Evolutionary conservation across 202 grass and related monocot genomes (phyloP), one percentile per base, ranked within the genome.

Genomic region (Carex arenaria): DNA sequence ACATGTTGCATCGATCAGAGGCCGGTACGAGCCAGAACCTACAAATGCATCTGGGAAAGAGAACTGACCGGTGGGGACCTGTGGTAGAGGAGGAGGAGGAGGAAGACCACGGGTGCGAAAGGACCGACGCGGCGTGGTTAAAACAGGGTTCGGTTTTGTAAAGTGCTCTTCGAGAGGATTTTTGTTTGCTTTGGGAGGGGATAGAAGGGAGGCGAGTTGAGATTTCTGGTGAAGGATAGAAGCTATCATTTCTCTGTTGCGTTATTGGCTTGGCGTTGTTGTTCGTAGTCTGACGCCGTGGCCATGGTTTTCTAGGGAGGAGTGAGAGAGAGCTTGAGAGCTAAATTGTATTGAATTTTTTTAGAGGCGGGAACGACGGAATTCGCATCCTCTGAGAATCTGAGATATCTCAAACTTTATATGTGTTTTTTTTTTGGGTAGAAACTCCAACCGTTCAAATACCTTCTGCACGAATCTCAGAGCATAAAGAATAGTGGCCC

Each of bases 201-300:
- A 66, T 67, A 89, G 19, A 80, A 83, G 67, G 45, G 92, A 64
- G 3, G 90, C 87, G 85, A 98, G 82, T 76, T 93, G 90, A 71
- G 85, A 56, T 67, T 88, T 93, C 62, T 90, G 53, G 60, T 60
- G 79, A 74, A 88, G 87, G 71, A 94, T 87, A 36, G 89, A 86
- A 49, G 87, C 79, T 63, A 98, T 90, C 70, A 91, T 91, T 71
- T 75, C 80, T 26, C 79, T 82, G 86, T 94, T 94, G 19, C 89
- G 90, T 11, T 87, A 61, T 94, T 97, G 43, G 91, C 95, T 52
- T 87, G 73, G 20, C 93, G 87, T 28, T 52, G 75, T 32, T 84
- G 89, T 59, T 94, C 92, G 92, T 94, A 94, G 19, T 85, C 67
- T 31, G 12, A 54, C 12, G 20, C 80, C 62, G 36, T 34, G 10